Evolutionary conservation across 202 grass and related monocot genomes (phyloP), one percentile per base, ranked within the genome.

Genomic region (Schoenoplectus triqueter): DNA sequence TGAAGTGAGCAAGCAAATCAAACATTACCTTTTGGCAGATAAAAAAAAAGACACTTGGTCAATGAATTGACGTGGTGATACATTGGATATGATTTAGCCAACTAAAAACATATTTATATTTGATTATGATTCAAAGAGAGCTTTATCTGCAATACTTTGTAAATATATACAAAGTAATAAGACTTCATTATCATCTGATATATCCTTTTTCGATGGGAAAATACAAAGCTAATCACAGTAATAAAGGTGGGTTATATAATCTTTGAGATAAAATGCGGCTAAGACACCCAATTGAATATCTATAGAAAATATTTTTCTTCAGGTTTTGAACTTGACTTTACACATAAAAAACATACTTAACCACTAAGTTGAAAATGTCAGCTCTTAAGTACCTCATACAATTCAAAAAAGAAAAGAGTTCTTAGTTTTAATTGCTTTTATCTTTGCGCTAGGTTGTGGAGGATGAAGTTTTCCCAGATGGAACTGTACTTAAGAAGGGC

Each of bases 381-480:
- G 57, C 17, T 17, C 15, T 4, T 1, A 61, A 62, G n/a, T 62
- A 62, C 15, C 5, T n/a, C 6, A 62, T 18, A 6, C 10, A 14
- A 15, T 15, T 59, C 13, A 15, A 15, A 59, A 14, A 56, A 42
- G 20, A n/a, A 22, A 17, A 68, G 6, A 2, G 7, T 19, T 79
- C 10, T 65, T 11, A 20, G 45, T 77, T 77, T 56, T 14, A 60
- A 10, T 69, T 69, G 42, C 3, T 88, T 40, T 60, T 80, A 64
- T 18, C 75, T 59, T 66, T 45, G 22, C 17, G 71, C 55, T 80
- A 98, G 96, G 93, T 92, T 40, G 89, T 90, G 84, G 93, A 99
- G 81, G 96, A 99, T 73, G 96, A 96, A 84, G 93, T 90, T 66
- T 99, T 99, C 88, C 96, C 96, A 2, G 93, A 99, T 69, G 96